phyloP scores from a whole-genome alignment of 2,329 filamentous ascomycete species.

The Fusarium siculi region DNA sequence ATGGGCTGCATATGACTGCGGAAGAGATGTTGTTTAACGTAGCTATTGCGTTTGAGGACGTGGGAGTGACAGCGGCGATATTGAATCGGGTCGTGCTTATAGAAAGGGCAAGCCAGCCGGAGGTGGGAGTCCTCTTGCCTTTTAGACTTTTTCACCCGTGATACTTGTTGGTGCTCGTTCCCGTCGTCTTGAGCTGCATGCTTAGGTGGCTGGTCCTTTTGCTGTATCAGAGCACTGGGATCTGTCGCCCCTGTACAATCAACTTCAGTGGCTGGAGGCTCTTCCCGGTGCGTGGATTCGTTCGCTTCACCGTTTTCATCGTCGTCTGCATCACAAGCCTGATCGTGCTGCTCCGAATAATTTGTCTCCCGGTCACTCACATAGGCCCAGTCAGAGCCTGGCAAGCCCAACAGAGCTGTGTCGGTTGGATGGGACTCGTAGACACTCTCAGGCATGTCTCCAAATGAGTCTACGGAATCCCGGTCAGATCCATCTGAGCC shows the following conservation, averaged over 20 bases:
- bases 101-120: not conserved
- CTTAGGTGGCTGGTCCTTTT: not conserved
- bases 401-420: fast-evolving
- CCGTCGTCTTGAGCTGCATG: not conserved
- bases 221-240: not conserved
- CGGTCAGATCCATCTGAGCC: not conserved
- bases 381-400: not conserved
- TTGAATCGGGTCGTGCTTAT: not conserved
- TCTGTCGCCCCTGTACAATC: fast-evolving
- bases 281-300: not conserved
- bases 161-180: not conserved
- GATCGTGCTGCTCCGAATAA: no score
- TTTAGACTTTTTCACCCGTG: not conserved
- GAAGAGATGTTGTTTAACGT: not conserved
- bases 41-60: not conserved
- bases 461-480: not conserved
- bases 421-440: not conserved
- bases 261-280: no score
- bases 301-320: not conserved
- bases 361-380: not conserved
- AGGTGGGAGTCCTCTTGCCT: not conserved
- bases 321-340: not conserved
- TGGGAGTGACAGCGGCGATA: not conserved
- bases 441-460: not conserved
- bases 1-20: conserved; percentile 5